Base-by-base conservation (phyloP, 2,329 filamentous ascomycete species). In the Verticillium alfalfae region DNA sequence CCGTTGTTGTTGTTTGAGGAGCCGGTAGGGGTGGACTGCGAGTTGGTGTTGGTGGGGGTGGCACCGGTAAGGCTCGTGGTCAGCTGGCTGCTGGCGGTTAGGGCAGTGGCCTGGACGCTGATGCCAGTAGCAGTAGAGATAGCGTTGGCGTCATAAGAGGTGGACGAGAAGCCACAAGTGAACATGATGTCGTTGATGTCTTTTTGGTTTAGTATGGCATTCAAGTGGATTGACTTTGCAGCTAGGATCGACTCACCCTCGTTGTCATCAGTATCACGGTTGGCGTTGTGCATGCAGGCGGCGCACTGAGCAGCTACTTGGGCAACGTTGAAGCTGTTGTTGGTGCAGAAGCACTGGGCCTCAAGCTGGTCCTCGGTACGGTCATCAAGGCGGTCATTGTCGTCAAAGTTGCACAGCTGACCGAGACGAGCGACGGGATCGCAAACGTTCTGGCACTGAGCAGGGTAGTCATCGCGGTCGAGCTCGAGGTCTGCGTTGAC, bases 321-420 rank as follows among this genome's bases (percentile, higher is more conserved):
- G 31, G 57, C 64, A 58, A 79, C 77, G 66, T 77, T 66, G 67
- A 79, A 75, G 67, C 74, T 75, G 57, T 69, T 64, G 70, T 79
- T 76, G 65, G 74, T 73, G 70, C 77, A 77, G 59, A 78, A 66
- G 63, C 77, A 79, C 65, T 78, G 74, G 13, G 67, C 68, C 69
- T 73, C 70, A 59, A 78, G 73, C 18, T 70, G 71, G 55, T 75
- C 68, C 66, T 78, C 75, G 37, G 70, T 66, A 31, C 68, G 70
- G 67, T 75, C 66, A 45, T 64, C 72, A 18, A 64, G 68, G 60
- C 71, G 67, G 52, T 68, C 56, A 52, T 67, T 65, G 55, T 67
- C 63, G 54, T 66, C 56, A 36, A 67, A 60, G 41, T 66, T 56
- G 58, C 66, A 67, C 49, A 60, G 55, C n/a, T 54, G 49, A 34